Evolutionary conservation across 2,329 filamentous ascomycete species (phyloP).

Genomic region (Sarocladium oryzae): DNA sequence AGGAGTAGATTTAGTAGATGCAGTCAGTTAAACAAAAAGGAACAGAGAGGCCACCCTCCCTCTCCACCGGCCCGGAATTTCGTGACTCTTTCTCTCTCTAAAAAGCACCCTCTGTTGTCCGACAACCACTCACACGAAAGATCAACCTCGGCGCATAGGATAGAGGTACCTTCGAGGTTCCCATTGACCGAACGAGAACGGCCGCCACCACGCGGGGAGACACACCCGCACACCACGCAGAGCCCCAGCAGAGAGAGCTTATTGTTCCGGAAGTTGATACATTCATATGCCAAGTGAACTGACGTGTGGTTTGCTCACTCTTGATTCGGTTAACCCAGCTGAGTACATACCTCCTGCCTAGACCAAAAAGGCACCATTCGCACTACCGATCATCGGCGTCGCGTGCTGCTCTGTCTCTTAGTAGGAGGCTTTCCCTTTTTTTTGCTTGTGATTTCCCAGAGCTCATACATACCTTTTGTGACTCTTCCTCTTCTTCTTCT

Average conservation of each 20-base stretch:
- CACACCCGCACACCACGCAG: background rate
- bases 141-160: background rate
- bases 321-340: conserved; percentile 7
- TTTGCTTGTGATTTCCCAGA: conserved; percentile 5
- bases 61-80: background rate
- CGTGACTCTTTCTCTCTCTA: background rate
- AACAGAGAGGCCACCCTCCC: background rate
- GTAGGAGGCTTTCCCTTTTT: background rate
- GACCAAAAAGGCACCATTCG: background rate
- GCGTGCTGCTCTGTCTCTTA: background rate
- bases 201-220: too few species aligned
- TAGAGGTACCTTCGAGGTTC: conserved; percentile 5
- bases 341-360: background rate
- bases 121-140: too few species aligned
- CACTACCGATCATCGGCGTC: conserved; percentile 7
- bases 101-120: background rate
- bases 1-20: background rate
- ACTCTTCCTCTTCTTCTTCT: conserved; percentile 7
- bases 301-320: conserved; percentile 7
- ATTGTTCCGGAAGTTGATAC: background rate
- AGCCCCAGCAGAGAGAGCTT: background rate
- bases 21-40: background rate
- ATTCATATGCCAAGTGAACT: conserved; percentile 9
- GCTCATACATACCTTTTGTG: background rate
- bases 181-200: conserved; percentile 2